Evolutionary conservation across 495 filamentous ascomycete species (phyloP).

Genomic region (Amniculicola lignicola): DNA sequence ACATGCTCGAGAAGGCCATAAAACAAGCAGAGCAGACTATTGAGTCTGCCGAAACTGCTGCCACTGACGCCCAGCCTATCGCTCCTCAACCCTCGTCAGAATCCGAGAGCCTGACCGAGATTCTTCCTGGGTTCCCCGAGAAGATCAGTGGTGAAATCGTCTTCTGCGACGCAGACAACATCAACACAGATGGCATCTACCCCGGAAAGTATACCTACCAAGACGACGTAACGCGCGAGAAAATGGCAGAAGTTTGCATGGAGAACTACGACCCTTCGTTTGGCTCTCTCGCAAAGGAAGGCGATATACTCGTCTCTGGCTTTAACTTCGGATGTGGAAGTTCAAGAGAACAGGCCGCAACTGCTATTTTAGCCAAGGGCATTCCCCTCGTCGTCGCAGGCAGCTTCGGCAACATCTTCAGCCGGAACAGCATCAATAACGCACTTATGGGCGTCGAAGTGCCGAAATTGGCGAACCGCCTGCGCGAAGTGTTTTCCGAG

Average conservation of each 20-base stretch:
- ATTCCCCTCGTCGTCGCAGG: conserved; percentile 83
- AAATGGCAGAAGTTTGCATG: conserved; percentile 90
- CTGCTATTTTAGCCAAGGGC: conserved; percentile 78
- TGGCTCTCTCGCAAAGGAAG: conserved; percentile 52
- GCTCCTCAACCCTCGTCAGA: not conserved
- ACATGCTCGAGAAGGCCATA: conserved; percentile 68
- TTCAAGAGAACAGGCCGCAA: conserved; percentile 85
- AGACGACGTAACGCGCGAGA: conserved; percentile 68
- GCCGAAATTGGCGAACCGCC: conserved; percentile 64
- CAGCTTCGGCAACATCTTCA: conserved; percentile 88
- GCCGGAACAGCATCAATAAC: conserved; percentile 88
- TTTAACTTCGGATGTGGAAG: conserved; percentile 89
- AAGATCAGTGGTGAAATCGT: conserved; percentile 64
- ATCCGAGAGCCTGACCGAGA: conserved; percentile 47
- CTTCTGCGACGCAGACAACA: conserved; percentile 69
- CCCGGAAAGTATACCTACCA: conserved; percentile 89
- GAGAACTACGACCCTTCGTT: conserved; percentile 84
- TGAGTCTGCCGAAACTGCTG: conserved; percentile 47
- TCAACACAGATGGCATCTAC: conserved; percentile 83
- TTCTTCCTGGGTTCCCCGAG: conserved; percentile 69
- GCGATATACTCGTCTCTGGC: conserved; percentile 80
- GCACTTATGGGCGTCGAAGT: conserved; percentile 81
- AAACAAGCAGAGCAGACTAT: conserved; percentile 63
- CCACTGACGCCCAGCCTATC: conserved; percentile 16
- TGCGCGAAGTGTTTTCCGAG: conserved; percentile 60